Evolutionary conservation across 305 asterid species (phyloP).

Genomic region (Rubia tinctorum): DNA sequence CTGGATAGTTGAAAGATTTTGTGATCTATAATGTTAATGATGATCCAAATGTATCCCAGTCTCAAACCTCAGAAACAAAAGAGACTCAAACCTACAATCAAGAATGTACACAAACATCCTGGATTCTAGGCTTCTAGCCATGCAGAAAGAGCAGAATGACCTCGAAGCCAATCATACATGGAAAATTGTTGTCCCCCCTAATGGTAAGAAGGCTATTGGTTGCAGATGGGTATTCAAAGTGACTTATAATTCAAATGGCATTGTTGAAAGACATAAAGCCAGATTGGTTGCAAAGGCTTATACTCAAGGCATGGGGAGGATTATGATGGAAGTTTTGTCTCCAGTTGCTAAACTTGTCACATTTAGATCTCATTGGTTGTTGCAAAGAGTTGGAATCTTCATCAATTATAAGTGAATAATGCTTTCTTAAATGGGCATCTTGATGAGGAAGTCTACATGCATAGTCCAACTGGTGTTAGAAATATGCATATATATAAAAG

Average conservation of each 20-base stretch:
- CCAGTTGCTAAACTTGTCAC: neutral
- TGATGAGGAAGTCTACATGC: too few relatives aligned
- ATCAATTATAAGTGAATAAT: neutral
- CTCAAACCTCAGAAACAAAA: neutral
- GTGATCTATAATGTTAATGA: too few relatives aligned
- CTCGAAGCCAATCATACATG: neutral
- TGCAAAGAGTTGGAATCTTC: neutral
- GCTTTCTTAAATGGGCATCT: too few relatives aligned
- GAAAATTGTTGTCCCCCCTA: neutral
- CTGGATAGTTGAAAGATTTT: too few relatives aligned
- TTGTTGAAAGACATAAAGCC: neutral
- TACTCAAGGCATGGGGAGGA: neutral
- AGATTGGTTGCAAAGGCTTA: neutral
- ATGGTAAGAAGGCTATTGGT: neutral
- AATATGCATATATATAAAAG: too few relatives aligned
- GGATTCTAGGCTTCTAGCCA: neutral
- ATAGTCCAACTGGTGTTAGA: too few relatives aligned
- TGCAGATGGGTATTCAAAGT: too few relatives aligned
- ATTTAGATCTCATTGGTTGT: neutral
- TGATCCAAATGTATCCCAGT: neutral
- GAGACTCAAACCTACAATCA: neutral
- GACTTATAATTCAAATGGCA: neutral
- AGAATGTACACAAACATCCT: neutral
- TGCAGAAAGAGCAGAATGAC: neutral
- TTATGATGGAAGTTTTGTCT: neutral